Percentiles rank a stretch among this genome's conserved stretches.
Conservation (phyloP, 352 stramenopile genomes). For the Phytophthora lateralis region DNA sequence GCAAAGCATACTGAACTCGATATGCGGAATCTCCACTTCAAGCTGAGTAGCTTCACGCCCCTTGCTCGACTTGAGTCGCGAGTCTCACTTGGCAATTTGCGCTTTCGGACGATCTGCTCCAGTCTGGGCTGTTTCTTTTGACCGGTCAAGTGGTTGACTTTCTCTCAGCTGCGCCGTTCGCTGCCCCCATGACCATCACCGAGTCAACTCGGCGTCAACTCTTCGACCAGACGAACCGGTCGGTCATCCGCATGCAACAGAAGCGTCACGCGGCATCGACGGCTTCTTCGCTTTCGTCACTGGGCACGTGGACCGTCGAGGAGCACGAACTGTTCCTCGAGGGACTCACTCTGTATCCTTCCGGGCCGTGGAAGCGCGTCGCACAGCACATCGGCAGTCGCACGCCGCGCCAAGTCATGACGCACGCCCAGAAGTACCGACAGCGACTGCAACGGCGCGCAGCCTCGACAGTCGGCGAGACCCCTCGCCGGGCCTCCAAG, state of each 20-base stretch:
- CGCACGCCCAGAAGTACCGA: constrained; percentile 44
- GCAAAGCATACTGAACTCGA: constrained; percentile 8
- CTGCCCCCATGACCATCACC: constrained; percentile 28
- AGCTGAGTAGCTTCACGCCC: constrained; percentile 20
- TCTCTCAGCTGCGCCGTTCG: neutral
- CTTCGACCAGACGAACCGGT: constrained; percentile 18
- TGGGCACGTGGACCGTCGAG: constrained; percentile 30
- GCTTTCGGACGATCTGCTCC: constrained; percentile 27
- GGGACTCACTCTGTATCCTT: constrained; percentile 43
- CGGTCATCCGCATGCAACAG: constrained; percentile 32
- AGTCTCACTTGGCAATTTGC: constrained; percentile 34
- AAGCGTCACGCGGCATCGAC: constrained; percentile 18
- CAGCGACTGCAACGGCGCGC: constrained; percentile 25
- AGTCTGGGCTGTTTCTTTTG: constrained; percentile 1
- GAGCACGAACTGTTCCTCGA: constrained; percentile 37
- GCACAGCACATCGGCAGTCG: constrained; percentile 38
- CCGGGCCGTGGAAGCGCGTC: constrained; percentile 53
- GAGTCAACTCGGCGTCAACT: constrained; percentile 25
- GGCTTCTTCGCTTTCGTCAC: neutral
- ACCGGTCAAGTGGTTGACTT: neutral
- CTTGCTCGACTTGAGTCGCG: constrained; percentile 13
- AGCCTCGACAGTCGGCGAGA: neutral
- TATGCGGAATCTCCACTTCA: constrained; percentile 21
- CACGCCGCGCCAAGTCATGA: constrained; percentile 44
- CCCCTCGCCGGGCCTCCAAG: neutral